Conservation (phyloP, 1,284 basidiomycete species). For the Thelephora terrestris region DNA sequence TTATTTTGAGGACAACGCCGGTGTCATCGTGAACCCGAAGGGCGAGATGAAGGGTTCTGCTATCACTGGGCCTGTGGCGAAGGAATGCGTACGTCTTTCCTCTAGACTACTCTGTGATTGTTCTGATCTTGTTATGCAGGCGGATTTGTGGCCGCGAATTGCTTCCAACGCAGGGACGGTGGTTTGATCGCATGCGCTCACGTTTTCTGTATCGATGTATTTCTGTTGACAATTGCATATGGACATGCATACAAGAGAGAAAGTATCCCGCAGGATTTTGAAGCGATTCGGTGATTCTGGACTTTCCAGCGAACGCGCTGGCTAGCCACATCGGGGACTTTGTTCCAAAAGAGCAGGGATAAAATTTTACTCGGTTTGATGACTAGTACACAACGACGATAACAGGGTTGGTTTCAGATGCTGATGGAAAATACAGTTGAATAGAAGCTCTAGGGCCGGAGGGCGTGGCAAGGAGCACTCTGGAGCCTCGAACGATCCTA, state of each 20-base stretch:
- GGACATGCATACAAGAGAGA: background rate
- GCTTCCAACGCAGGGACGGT: constrained; percentile 98
- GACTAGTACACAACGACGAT: no score
- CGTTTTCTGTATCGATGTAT: constrained; percentile 15
- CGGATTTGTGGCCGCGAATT: constrained; percentile 99
- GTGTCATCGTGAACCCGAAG: constrained; percentile 97
- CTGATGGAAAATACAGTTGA: no score
- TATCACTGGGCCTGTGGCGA: constrained; percentile 96
- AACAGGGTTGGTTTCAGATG: no score
- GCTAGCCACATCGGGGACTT: no score
- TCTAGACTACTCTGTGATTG: background rate
- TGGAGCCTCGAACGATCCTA: no score
- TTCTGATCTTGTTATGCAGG: constrained; percentile 32
- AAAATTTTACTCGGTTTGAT: no score
- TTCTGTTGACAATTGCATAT: background rate
- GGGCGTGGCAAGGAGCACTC: no score
- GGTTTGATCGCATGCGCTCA: constrained; percentile 42
- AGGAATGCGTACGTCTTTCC: constrained; percentile 74
- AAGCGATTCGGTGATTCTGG: no score
- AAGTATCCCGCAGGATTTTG: no score
- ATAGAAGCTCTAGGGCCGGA: no score
- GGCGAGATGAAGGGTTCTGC: constrained; percentile 99
- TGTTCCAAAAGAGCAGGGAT: no score
- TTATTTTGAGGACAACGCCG: constrained; percentile 99
- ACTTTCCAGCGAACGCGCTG: no score